Conservation (phyloP, 1,284 basidiomycete species). For the Microbotryum saponariae region DNA sequence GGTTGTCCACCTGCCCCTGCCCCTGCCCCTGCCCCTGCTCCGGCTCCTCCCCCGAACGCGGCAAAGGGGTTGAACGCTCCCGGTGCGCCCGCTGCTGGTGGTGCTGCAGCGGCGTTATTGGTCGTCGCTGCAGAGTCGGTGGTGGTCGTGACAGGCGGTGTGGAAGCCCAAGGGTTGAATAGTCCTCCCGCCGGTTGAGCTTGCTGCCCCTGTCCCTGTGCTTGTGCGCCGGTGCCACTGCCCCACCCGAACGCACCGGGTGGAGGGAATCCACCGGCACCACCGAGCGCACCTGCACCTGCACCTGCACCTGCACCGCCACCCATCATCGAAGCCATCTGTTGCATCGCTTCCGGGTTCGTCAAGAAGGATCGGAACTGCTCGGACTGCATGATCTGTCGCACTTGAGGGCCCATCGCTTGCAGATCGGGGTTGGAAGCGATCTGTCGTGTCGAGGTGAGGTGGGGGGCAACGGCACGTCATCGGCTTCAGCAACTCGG, state of each 20-base stretch:
- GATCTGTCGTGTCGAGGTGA: constrained; percentile 66
- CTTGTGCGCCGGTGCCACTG: constrained; percentile 30
- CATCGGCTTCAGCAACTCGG: neutral
- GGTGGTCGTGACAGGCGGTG: neutral
- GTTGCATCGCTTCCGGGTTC: constrained; percentile 66
- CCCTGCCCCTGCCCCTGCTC: constrained; percentile 5
- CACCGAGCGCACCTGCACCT: constrained; percentile 15
- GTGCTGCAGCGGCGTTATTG: constrained; percentile 17
- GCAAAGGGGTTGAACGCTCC: constrained; percentile 40
- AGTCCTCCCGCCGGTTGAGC: constrained; percentile 5
- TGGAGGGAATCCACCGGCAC: constrained; percentile 13
- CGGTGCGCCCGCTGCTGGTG: constrained; percentile 22
- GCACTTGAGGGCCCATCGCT: constrained; percentile 68
- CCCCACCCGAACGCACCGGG: constrained; percentile 38
- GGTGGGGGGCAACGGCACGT: neutral
- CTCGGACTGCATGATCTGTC: constrained; percentile 54
- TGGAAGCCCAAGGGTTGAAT: constrained; percentile 11
- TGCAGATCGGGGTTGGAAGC: constrained; percentile 69
- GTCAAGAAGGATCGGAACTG: constrained; percentile 40
- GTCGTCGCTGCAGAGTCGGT: constrained; percentile 24
- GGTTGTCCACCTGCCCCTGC: constrained; percentile 7
- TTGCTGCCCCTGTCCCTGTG: constrained; percentile 10
- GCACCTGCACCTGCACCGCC: constrained; percentile 19
- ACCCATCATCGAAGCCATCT: constrained; percentile 55
- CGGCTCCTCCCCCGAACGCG: constrained; percentile 35